phyloP scores from a whole-genome alignment of 148 eudicot genomes.

The Chenopodium quinoa region DNA sequence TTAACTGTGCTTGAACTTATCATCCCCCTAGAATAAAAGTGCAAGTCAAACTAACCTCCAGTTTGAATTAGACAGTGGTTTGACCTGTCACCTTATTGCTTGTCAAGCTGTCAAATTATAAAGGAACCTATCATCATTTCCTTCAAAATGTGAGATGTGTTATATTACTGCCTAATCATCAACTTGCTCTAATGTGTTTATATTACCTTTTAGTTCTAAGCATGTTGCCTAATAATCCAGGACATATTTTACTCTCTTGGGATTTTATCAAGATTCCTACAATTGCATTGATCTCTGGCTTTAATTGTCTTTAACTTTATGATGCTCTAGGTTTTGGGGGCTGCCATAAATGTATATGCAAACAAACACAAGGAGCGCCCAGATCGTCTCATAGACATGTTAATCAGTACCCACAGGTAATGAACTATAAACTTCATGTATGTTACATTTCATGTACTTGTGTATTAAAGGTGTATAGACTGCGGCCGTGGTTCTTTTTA shows the following conservation, averaged over 20 bases:
- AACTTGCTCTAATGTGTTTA: background rate
- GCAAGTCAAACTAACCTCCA: background rate
- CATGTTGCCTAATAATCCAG: background rate
- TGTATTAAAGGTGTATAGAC: background rate
- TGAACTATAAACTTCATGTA: constrained; percentile 8
- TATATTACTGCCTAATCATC: background rate
- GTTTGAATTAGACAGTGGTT: background rate
- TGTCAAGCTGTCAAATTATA: background rate
- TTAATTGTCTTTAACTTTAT: constrained; percentile 1
- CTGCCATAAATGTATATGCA: constrained; percentile 95
- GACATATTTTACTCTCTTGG: background rate
- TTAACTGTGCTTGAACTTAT: background rate
- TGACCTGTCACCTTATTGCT: constrained; percentile 13
- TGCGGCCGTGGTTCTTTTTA: background rate
- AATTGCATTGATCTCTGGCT: background rate
- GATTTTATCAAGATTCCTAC: background rate
- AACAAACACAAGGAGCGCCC: constrained; percentile 99
- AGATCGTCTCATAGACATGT: constrained; percentile 98
- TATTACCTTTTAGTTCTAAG: background rate
- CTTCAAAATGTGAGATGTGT: background rate
- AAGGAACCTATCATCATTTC: background rate
- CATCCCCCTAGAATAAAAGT: background rate
- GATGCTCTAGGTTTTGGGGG: constrained; percentile 79
- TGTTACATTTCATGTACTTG: background rate
- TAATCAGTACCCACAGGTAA: constrained; percentile 96